Percentiles rank a stretch among this genome's conserved stretches.
phyloP scores from a whole-genome alignment of 495 filamentous ascomycete species.

The Lasiosphaeriaceae sp. region DNA sequence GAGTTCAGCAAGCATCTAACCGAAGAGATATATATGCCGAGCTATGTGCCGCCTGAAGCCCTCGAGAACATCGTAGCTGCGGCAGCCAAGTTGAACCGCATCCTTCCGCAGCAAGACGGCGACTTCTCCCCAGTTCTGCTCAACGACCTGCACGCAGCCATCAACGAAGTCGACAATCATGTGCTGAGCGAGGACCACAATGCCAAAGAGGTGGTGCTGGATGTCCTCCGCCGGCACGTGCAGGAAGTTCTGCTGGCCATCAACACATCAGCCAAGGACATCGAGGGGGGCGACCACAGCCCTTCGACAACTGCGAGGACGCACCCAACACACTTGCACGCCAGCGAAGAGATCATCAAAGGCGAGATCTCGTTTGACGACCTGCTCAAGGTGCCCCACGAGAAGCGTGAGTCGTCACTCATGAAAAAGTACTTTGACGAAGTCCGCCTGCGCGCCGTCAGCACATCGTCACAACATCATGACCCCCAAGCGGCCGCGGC shows the following conservation, averaged over 20 bases:
- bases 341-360: not conserved
- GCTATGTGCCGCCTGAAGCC: not conserved
- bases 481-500: constrained; percentile 14
- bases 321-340: not conserved
- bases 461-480: constrained; percentile 6
- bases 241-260: constrained; percentile 20
- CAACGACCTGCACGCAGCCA: constrained; percentile 14
- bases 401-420: constrained; percentile 18
- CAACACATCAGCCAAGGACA: constrained; percentile 11
- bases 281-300: not conserved
- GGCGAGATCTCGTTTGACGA: constrained; percentile 13
- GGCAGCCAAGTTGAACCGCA: constrained; percentile 2
- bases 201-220: constrained; percentile 17
- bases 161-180: constrained; percentile 12
- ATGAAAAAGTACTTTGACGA: constrained; percentile 22
- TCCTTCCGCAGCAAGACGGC: constrained; percentile 4
- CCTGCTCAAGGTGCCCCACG: constrained; percentile 15
- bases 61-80: constrained; percentile 2
- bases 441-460: constrained; percentile 13
- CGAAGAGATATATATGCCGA: not conserved
- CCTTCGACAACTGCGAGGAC: not conserved
- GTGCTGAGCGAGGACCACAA: constrained; percentile 16
- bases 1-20: constrained; percentile 18
- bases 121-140: constrained; percentile 14
- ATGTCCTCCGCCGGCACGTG: constrained; percentile 23